Base-by-base conservation (phyloP, 139 green algal species). In the Micractinium sp. region DNA sequence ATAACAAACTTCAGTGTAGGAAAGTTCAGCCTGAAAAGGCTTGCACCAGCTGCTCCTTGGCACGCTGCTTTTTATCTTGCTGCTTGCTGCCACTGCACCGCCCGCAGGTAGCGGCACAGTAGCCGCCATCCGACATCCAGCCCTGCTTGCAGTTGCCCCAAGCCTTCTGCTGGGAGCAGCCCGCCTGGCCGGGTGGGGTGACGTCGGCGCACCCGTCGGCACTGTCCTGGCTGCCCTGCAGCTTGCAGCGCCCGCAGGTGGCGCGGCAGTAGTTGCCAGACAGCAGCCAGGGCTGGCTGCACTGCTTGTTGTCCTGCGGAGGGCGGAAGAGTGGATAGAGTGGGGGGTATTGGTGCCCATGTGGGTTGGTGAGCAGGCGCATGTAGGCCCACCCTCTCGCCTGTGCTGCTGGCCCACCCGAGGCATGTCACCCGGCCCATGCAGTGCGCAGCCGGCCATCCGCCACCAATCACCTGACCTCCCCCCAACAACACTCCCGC, bases 71-170 rank as follows among this genome's bases (percentile, higher is more conserved):
- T 5, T 56, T 9, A 5, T 5, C 47, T 9, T 56, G 47, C 82
- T 94, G 91, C 86, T 91, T 87, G n/a, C 87, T 14, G 61, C 90
- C 91, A 67, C 60, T 85, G 63, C 14, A n/a, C n/a, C 89, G 75
- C 31, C 89, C 87, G 61, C 90, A 92, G n/a, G 89, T 94, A 36
- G 71, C 19, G n/a, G 74, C 60, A 75, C 92, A 92, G 85, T 87
- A 89, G 74, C 78, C 69, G 53, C 75, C 71, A 36, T 19, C 29
- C 7, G 87, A 29, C n/a, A 94, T 92, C n/a, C 69, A 94, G 41
- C 19, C 73, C 22, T 39, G 31, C 29, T 9, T 39, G 69, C 69
- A 2, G 27, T 91, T 91, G 85, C 92, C 92, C 61, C 86, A 93
- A 36, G 82, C 73, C 71, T 89, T 66, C 85, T 94, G 92, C 85